These are phyloP conservation scores for Camelina laxa DNA, from an alignment of 345 rosid species.

Conservation along the genomic window DNA sequence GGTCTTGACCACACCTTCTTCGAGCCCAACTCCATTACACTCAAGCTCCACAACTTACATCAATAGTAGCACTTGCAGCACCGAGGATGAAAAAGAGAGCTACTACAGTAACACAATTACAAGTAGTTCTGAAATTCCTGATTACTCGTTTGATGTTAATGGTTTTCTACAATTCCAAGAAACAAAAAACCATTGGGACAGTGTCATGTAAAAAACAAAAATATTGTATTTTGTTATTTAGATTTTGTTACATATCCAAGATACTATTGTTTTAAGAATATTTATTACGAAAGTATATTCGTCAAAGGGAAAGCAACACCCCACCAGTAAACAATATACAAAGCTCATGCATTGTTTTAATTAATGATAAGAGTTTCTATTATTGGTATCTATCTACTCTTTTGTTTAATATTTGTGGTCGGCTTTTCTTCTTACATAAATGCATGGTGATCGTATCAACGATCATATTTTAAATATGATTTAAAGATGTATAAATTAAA, in stretches of 20 bases:
- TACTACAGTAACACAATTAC: conserved; percentile 46
- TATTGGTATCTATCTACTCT: conserved; percentile 38
- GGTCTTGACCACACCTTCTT: conserved; percentile 55
- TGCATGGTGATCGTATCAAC: conserved; percentile 16
- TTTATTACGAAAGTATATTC: not conserved
- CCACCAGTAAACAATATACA: conserved; percentile 25
- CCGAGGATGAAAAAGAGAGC: conserved; percentile 70
- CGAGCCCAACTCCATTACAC: conserved; percentile 60
- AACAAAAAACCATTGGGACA: conserved; percentile 31
- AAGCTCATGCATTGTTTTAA: conserved; percentile 19
- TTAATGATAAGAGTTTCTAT: conserved; percentile 37
- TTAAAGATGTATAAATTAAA: not conserved
- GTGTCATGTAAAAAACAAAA: conserved; percentile 13
- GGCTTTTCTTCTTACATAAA: conserved; percentile 20
- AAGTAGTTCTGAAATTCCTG: conserved; percentile 49
- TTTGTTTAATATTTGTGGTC: conserved; percentile 31
- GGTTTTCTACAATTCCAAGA: conserved; percentile 49
- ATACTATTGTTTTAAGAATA: not conserved
- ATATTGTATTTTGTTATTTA: not conserved
- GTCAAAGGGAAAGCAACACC: conserved; percentile 36
- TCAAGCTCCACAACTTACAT: conserved; percentile 51
- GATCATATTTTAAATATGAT: conserved; percentile 12
- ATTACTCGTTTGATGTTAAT: conserved; percentile 49
- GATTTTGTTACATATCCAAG: conserved; percentile 9
- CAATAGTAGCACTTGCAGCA: conserved; percentile 52